A percentile compares a stretch with the other conserved stretches of the same genome.
These are phyloP conservation scores for Phytophthora citrophthora DNA, from an alignment of 352 stramenopile genomes.

Conservation along the genomic window DNA sequence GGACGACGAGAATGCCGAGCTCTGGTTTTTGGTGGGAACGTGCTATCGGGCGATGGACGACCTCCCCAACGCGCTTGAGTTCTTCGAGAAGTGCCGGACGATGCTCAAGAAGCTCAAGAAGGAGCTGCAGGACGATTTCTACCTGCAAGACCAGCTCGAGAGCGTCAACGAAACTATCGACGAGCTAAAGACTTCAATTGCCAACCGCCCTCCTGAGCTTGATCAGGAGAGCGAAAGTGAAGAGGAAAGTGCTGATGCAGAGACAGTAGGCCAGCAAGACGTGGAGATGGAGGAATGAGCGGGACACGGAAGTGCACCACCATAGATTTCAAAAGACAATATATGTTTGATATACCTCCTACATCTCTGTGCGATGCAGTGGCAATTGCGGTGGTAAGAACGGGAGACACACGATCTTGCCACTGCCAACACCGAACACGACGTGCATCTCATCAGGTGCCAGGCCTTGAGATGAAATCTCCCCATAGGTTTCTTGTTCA, in stretches of 20 bases:
- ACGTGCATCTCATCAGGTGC: conserved; percentile 80
- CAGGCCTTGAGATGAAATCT: conserved; percentile 66
- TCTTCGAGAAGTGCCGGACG: conserved; percentile 79
- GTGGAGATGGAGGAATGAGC: conserved; percentile 85
- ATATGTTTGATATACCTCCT: conserved; percentile 46
- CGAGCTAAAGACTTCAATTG: conserved; percentile 61
- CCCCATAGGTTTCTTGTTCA: conserved; percentile 44
- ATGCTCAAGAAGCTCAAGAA: conserved; percentile 88
- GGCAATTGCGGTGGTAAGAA: conserved; percentile 34
- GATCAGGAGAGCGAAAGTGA: conserved; percentile 63
- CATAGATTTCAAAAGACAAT: conserved; percentile 62
- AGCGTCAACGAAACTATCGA: conserved; percentile 71
- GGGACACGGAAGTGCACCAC: conserved; percentile 19
- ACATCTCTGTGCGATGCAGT: conserved; percentile 28
- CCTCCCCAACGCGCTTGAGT: conserved; percentile 81
- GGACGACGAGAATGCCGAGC: conserved; percentile 89
- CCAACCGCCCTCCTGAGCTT: conserved; percentile 57
- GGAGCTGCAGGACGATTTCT: conserved; percentile 72
- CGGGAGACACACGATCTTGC: conserved; percentile 62
- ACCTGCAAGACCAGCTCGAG: conserved; percentile 82
- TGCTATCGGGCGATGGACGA: conserved; percentile 90
- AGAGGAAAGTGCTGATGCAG: conserved; percentile 34
- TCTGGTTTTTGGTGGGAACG: conserved; percentile 90
- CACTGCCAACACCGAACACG: conserved; percentile 67
- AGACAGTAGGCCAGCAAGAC: conserved; percentile 58